These are phyloP conservation scores for Cetraspora pellucida DNA, from an alignment of 192 early-diverging fungal species.

Conservation along the genomic window DNA sequence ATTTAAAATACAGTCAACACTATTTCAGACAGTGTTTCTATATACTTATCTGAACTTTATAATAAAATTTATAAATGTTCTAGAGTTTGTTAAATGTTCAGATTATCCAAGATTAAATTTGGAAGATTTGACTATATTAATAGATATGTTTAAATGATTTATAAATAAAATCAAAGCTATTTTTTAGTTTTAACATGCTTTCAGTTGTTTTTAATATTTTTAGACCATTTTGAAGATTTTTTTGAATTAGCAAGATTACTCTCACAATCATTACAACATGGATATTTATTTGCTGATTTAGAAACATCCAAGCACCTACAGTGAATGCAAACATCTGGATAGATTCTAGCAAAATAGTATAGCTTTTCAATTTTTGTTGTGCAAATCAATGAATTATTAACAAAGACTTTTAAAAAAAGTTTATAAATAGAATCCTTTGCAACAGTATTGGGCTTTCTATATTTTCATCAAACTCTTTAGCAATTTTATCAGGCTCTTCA, in stretches of 20 bases:
- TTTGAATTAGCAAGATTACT: not conserved
- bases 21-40: no score
- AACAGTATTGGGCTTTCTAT: not conserved
- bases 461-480: not conserved
- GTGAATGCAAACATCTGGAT: conserved; percentile 2
- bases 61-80: no score
- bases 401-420: conserved; percentile 1
- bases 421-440: not conserved
- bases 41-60: no score
- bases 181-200: no score
- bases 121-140: no score
- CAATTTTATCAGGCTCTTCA: not conserved
- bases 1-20: no score
- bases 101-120: no score
- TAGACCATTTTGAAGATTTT: not conserved
- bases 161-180: no score
- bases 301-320: not conserved
- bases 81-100: no score
- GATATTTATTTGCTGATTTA: not conserved
- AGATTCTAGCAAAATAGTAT: not conserved
- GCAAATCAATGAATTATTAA: not conserved
- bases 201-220: no score
- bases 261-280: not conserved
- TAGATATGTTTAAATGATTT: no score
- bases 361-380: not conserved